These are phyloP conservation scores for Verticillium nubilum DNA, from an alignment of 2,329 filamentous ascomycete genomes.

Conservation along the genomic window DNA sequence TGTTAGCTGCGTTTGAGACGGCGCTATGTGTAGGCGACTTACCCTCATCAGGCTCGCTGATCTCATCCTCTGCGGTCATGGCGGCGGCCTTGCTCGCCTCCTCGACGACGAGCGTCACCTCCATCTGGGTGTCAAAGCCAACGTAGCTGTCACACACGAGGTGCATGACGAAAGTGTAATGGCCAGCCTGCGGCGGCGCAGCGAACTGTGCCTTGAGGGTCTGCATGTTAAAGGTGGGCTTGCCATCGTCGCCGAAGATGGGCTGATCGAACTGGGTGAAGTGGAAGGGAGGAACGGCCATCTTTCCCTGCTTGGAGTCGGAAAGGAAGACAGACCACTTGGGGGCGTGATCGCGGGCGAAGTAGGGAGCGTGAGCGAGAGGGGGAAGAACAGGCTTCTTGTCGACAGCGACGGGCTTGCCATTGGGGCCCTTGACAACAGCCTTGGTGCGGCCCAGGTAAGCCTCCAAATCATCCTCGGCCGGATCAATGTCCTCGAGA, in stretches of 20 bases:
- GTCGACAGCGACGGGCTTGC: constrained; percentile 50
- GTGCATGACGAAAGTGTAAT: constrained; percentile 94
- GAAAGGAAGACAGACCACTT: constrained; percentile 93
- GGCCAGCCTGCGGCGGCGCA: constrained; percentile 83
- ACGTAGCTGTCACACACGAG: constrained; percentile 92
- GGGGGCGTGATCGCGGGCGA: constrained; percentile 81
- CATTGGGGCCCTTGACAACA: constrained; percentile 55
- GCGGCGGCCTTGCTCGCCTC: constrained; percentile 80
- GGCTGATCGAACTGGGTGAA: constrained; percentile 90
- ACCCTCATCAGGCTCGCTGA: constrained; percentile 98
- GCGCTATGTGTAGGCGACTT: constrained; percentile 30
- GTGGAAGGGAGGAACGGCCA: constrained; percentile 94
- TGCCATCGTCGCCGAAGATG: constrained; percentile 71
- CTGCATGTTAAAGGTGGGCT: constrained; percentile 90
- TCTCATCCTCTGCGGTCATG: constrained; percentile 84
- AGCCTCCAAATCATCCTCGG: constrained; percentile 86
- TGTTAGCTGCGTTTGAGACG: constrained; percentile 15
- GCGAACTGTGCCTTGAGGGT: constrained; percentile 97
- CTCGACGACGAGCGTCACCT: constrained; percentile 83
- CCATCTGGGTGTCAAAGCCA: constrained; percentile 87
- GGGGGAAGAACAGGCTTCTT: constrained; percentile 69
- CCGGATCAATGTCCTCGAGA: constrained; percentile 85
- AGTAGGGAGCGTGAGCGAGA: constrained; percentile 86
- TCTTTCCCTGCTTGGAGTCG: constrained; percentile 90
- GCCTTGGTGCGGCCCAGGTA: constrained; percentile 67